Base-by-base conservation (phyloP, 2,329 filamentous ascomycete species). In the Claviceps sp. region DNA sequence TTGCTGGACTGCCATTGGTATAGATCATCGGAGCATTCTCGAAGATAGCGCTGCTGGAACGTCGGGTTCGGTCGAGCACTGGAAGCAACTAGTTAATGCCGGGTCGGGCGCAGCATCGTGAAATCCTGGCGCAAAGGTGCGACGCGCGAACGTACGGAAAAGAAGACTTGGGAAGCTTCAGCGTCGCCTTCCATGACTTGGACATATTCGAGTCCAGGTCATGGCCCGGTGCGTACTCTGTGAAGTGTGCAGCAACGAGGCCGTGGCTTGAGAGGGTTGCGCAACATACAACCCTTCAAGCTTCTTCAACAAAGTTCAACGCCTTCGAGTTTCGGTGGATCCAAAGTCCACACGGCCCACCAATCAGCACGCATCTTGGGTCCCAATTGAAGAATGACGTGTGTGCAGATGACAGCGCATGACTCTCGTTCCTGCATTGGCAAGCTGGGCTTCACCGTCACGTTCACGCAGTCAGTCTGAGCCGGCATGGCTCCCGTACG, bases 1-100 rank as follows among this genome's bases (percentile, higher is more conserved):
- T 74, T 70, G 52, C 67, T 65, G 56, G 75, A 74, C 72, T 98
- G 93, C 90, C 90, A 96, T 62, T 79, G 72, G 71, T 97, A 98
- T 14, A 96, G 77, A 50, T 90, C 84, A 71, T 95, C 87, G 67
- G 89, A 84, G 68, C 85, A 93, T 78, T 80, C 76, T 62, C 79
- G 76, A 47, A 95, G 77, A 68, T 93, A 83, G 56, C 71, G 66
- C 14, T 72, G 69, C 51, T 75, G 72, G 30, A 73, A 65, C 52
- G 72, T 71, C 26, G 74, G 66, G 49, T 70, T 68, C 48, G 77
- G 75, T 57, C 78, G 75, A 58, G 74, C 71, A 54, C 78, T 82
- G 56, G 3, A 43, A 44, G 8, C 44, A 47, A 8, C 43, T n/a
- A 18, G 40, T 58, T 48, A 56, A 54, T 42, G 20, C 37, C 37